These are phyloP conservation scores for Zasmidium angulare DNA, from an alignment of 2,329 filamentous ascomycete species.

Conservation along the genomic window DNA sequence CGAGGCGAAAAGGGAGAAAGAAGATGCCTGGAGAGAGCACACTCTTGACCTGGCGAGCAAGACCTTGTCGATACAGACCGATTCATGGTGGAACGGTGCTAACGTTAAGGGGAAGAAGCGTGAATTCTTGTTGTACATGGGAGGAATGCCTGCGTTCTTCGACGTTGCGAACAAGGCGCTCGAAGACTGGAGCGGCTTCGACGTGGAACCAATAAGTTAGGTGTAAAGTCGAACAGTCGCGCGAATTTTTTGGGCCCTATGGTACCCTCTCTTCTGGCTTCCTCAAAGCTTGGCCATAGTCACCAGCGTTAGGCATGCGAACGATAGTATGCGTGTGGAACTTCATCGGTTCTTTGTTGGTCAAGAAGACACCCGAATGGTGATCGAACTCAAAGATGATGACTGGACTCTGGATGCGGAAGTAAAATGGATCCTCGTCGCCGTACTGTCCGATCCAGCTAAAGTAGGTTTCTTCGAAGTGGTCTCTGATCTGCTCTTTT, in stretches of 20 bases:
- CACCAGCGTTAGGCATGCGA: constrained; percentile 70
- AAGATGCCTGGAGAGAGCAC: constrained; percentile 40
- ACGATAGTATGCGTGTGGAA: constrained; percentile 78
- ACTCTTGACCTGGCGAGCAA: constrained; percentile 18
- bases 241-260: background rate
- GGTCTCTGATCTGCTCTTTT: constrained; percentile 54
- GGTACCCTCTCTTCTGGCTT: constrained; percentile 18
- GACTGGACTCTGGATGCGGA: constrained; percentile 73
- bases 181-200: constrained; percentile 12
- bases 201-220: background rate
- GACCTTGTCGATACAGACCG: constrained; percentile 24
- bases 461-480: constrained; percentile 73
- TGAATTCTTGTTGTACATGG: constrained; percentile 37
- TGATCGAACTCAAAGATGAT: constrained; percentile 76
- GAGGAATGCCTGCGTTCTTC: constrained; percentile 16
- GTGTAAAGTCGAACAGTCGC: background rate
- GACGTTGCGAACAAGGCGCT: constrained; percentile 5
- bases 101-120: constrained; percentile 46
- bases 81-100: constrained; percentile 37
- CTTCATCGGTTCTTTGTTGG: constrained; percentile 69
- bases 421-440: constrained; percentile 72
- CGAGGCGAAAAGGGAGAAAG: constrained; percentile 41
- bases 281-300: constrained; percentile 62
- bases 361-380: constrained; percentile 74
- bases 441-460: constrained; percentile 73